Conservation (phyloP, 352 stramenopile species). For the Globisporangium radiosum region DNA sequence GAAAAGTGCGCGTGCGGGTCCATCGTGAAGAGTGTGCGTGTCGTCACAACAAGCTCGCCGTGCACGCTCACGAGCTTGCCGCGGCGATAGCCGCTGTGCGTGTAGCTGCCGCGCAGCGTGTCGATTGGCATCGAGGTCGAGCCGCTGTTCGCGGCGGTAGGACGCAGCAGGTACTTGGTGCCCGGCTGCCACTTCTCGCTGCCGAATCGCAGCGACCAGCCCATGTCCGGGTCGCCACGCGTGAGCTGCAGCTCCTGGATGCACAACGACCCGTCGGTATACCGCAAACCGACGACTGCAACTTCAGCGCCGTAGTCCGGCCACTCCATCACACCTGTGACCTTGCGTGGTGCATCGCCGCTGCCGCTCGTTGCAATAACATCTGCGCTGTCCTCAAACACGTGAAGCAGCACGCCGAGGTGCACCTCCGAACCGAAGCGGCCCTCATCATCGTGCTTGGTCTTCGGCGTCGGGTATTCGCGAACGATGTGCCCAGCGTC, state of each 20-base stretch:
- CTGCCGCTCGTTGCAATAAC: background rate
- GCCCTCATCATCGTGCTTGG: constrained; percentile 66
- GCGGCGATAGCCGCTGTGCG: constrained; percentile 42
- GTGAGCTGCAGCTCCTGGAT: constrained; percentile 80
- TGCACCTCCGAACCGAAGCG: constrained; percentile 72
- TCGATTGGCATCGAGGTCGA: constrained; percentile 13
- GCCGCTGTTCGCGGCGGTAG: constrained; percentile 4
- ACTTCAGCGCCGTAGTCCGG: constrained; percentile 77
- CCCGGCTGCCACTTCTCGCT: constrained; percentile 83
- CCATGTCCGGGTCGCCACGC: constrained; percentile 79
- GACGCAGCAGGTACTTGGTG: constrained; percentile 68
- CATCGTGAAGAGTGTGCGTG: constrained; percentile 81
- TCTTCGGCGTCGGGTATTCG: constrained; percentile 62
- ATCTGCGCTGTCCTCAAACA: constrained; percentile 28
- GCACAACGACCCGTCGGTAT: constrained; percentile 49
- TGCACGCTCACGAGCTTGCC: constrained; percentile 60
- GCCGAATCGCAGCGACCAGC: constrained; percentile 83
- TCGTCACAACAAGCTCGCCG: constrained; percentile 59
- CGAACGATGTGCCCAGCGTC: constrained; percentile 67
- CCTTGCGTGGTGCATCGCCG: constrained; percentile 19
- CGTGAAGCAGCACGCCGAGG: constrained; percentile 69
- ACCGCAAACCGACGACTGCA: constrained; percentile 49
- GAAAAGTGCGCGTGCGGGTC: constrained; percentile 75
- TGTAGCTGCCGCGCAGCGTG: constrained; percentile 50
- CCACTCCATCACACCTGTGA: constrained; percentile 71